phyloP scores from a whole-genome alignment of 495 filamentous ascomycete genomes.

The Penicillium lividum region DNA sequence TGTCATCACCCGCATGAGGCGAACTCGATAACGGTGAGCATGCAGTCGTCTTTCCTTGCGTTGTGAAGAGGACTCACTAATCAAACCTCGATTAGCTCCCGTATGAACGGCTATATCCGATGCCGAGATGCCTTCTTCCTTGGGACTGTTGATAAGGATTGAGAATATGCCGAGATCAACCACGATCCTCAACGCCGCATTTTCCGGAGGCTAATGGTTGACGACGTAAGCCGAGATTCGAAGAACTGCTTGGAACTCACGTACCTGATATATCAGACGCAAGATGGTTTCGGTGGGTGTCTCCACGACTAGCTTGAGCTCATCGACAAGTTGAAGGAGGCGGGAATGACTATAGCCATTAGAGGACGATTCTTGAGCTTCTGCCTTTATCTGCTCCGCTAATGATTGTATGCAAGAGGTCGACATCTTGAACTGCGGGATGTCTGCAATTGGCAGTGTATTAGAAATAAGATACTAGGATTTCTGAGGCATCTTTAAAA shows the following conservation, averaged over 20 bases:
- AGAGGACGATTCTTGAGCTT: not conserved
- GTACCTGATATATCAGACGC: constrained; percentile 18
- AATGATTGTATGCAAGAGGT: not conserved
- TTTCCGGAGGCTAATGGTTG: constrained; percentile 13
- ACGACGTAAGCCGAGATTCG: not conserved
- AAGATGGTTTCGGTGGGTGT: constrained; percentile 21
- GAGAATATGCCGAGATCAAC: constrained; percentile 13
- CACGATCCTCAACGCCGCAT: constrained; percentile 13
- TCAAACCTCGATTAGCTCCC: not conserved
- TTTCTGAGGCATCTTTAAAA: not conserved
- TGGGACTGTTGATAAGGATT: not conserved
- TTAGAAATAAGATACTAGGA: not conserved
- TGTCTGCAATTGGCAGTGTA: not conserved
- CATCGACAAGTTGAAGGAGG: constrained; percentile 16
- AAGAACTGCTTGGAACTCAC: not conserved
- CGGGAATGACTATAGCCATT: constrained; percentile 10
- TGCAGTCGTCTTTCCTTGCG: too few species aligned
- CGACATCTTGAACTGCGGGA: not conserved
- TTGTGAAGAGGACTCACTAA: not conserved
- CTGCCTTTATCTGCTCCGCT: not conserved
- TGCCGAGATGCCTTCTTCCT: not conserved
- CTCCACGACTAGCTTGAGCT: constrained; percentile 16
- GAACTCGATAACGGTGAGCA: constrained; percentile 2
- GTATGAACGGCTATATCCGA: not conserved
- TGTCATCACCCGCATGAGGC: constrained; percentile 16